These are phyloP conservation scores for Ramaria sp. DNA, from an alignment of 768 basidiomycete genomes.

Conservation along the genomic window DNA sequence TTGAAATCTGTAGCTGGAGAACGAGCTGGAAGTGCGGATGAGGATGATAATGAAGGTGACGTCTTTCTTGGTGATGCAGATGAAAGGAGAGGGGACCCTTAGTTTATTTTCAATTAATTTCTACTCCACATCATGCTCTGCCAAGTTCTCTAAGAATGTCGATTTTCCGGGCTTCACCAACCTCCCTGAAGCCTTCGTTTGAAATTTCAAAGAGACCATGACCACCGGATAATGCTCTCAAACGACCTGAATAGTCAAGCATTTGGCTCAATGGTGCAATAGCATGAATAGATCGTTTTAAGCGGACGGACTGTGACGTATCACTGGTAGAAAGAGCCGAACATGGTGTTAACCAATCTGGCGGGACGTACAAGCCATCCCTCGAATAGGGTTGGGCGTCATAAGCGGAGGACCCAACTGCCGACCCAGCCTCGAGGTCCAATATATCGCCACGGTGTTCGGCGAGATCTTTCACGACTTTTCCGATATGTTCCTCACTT, in stretches of 20 bases:
- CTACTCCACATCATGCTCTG: constrained; percentile 32
- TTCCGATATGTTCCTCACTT: constrained; percentile 57
- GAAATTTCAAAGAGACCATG: constrained; percentile 74
- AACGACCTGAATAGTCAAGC: constrained; percentile 67
- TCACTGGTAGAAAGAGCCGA: constrained; percentile 24
- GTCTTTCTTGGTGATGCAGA: constrained; percentile 79
- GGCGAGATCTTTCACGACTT: constrained; percentile 74
- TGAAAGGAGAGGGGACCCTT: constrained; percentile 48
- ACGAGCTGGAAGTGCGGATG: constrained; percentile 56
- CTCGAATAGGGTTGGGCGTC: constrained; percentile 31
- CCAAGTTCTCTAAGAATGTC: constrained; percentile 78
- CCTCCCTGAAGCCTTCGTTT: constrained; percentile 65
- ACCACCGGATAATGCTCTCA: constrained; percentile 75
- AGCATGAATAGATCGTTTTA: constrained; percentile 60
- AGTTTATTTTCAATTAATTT: not conserved
- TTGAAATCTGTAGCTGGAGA: constrained; percentile 48
- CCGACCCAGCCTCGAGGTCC: constrained; percentile 41
- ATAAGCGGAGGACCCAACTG: constrained; percentile 17
- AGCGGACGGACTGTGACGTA: constrained; percentile 24
- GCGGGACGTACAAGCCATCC: constrained; percentile 70
- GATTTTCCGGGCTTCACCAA: constrained; percentile 46
- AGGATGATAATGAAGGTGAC: constrained; percentile 65
- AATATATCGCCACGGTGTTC: constrained; percentile 74
- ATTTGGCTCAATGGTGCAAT: constrained; percentile 71
- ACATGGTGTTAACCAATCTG: constrained; percentile 67